Base-by-base conservation (phyloP, 2,329 filamentous ascomycete species). In the Penicillium sp. region DNA sequence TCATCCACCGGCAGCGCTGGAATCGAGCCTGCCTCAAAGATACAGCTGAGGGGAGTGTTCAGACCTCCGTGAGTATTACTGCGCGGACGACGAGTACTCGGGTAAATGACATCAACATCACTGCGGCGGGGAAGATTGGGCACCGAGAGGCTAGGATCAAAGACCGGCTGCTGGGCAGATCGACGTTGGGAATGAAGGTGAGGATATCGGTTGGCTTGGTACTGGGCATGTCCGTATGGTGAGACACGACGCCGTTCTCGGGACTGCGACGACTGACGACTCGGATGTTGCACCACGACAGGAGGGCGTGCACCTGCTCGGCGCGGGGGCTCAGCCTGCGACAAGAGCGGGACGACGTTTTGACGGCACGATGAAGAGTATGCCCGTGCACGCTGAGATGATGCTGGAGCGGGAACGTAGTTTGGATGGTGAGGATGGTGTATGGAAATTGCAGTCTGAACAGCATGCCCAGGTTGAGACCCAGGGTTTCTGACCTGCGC, bases 81-180 rank as follows among this genome's bases (percentile, higher is more conserved):
- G 27, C 67, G 63, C 5, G 66, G 51, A 2, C 66, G 61, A 5
- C 67, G 60, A 4, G 61, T 63, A 45, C 64, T 68, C 2, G 64
- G 60, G 45, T 68, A 69, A n/a, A 64, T 52, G 18, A 68, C 41
- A 7, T 66, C 62, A 9, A 63, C 55, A 24, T 67, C 66, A n/a
- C 61, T 62, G 39, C 64, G 55, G 28, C 62, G 65, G 2, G 57
- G 49, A 9, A 57, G 51, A 0, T 58, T 57, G 0, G 57, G 57
- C 12, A 61, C 48, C 5, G 52, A 55, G 5, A 54, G 60, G 1
- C 51, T 51, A 5, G 56, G 50, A 25, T 61, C 50, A 37, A 58
- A 55, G 28, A 51, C 55, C 5, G 47, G 54, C 9, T 57, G 60
- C 18, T 57, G 60, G 24, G 51, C 59, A n/a, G 49, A 45, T 53